Base-by-base conservation (phyloP, 768 basidiomycete species). In the Mycena rebaudengoi region DNA sequence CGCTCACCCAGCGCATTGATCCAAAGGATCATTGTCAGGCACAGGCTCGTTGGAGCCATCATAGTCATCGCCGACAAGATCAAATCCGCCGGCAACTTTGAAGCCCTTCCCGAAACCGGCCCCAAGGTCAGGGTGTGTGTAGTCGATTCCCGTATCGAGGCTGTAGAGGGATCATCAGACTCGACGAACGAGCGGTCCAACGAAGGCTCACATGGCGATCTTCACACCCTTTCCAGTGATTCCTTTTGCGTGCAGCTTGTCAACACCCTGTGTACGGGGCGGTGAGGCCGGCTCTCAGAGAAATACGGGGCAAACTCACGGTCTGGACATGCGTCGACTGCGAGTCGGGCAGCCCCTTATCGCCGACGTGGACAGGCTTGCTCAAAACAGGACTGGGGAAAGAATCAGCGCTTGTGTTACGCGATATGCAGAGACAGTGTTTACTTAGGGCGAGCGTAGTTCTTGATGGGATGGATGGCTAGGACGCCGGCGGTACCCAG, bases 201-300 rank as follows among this genome's bases (percentile, higher is more conserved):
- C 39, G 33, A 53, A 70, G 32, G 46, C 85, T 72, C 59, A 86
- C 86, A 91, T 86, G 63, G 83, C 91, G 56, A 93, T 82, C 68
- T 89, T 89, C 72, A 91, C 78, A 2, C 90, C 90, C 39, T 82
- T 82, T 13, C 91, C 91, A 26, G 80, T 79, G 68, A 87, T 81
- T 0, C 88, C 89, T 63, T 82, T 69, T 6, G 87, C 86, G 70
- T 91, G 90, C 20, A 90, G 79, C 62, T 83, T 85, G 68, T 90
- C 86, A 2, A 90, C 89, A 20, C 88, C 86, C 85, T 87, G 53
- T 25, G 35, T 30, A 40, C 33, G n/a, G n/a, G n/a, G n/a, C 44
- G 33, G 26, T 32, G 50, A 48, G 13, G 46, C 25, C 39, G 3
- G 21, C 7, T 26, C 7, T 6, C 8, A 20, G 18, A 5, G 26